A percentile compares a stretch with the other conserved stretches of the same genome.
Conservation (phyloP, 2,329 filamentous ascomycete species). For the Aspergillus ustus region DNA sequence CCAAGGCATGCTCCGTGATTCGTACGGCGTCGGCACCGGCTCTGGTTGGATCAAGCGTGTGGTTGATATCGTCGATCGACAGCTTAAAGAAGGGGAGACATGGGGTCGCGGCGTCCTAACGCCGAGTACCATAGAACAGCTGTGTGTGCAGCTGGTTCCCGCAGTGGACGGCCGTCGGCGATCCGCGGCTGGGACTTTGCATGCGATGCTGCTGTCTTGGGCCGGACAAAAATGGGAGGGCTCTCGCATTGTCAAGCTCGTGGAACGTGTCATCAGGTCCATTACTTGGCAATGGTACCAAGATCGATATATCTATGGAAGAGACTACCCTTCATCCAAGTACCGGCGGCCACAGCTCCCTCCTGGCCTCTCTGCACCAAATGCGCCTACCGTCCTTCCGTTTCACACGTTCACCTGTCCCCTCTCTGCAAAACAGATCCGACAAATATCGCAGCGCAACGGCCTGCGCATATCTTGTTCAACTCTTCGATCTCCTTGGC, state of each 20-base stretch:
- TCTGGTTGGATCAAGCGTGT: constrained; percentile 87
- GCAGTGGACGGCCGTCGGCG: constrained; percentile 33
- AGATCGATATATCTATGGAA: constrained; percentile 71
- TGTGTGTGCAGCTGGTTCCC: constrained; percentile 55
- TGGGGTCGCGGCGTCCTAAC: constrained; percentile 80
- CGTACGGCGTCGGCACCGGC: constrained; percentile 64
- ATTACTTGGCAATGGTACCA: constrained; percentile 86
- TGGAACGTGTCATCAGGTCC: constrained; percentile 81
- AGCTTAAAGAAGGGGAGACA: constrained; percentile 80
- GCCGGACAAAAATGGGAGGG: constrained; percentile 83
- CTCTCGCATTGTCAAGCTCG: constrained; percentile 76
- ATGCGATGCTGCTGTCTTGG: constrained; percentile 61
- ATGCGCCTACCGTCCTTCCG: constrained; percentile 90
- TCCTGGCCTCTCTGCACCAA: constrained; percentile 72
- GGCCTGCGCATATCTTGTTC: constrained; percentile 90
- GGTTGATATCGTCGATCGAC: constrained; percentile 85
- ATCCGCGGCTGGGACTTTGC: constrained; percentile 36
- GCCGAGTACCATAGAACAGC: constrained; percentile 55
- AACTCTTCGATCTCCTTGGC: constrained; percentile 84
- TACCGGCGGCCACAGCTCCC: constrained; percentile 79
- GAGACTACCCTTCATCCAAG: constrained; percentile 58
- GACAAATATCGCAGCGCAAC: constrained; percentile 93
- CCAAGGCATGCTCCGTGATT: constrained; percentile 79
- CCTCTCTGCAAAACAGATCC: constrained; percentile 86
- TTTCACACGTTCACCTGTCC: constrained; percentile 99